Percentiles rank a stretch among this genome's conserved stretches.
Conservation (phyloP, 1,284 basidiomycete genomes). For the Marasmius tenuissimus region DNA sequence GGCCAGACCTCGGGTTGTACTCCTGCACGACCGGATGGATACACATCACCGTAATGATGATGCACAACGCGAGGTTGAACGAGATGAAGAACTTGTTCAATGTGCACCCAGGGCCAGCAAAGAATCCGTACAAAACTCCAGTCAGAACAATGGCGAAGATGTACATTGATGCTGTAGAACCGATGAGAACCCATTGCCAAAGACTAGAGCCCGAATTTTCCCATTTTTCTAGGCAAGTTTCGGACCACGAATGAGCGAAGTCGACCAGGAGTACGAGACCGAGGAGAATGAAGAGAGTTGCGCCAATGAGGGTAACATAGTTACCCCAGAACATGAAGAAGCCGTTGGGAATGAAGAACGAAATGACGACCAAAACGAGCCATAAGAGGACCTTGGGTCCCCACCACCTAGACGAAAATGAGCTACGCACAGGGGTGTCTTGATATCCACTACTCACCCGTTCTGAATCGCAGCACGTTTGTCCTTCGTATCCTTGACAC, state of each 20-base stretch:
- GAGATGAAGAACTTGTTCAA: constrained; percentile 96
- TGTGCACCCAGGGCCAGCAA: constrained; percentile 83
- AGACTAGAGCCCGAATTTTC: constrained; percentile 84
- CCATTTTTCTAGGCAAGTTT: constrained; percentile 96
- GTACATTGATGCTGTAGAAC: constrained; percentile 92
- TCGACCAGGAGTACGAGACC: constrained; percentile 97
- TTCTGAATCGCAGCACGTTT: constrained; percentile 96
- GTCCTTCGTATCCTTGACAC: constrained; percentile 87
- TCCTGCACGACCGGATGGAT: constrained; percentile 90
- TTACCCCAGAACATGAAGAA: constrained; percentile 98
- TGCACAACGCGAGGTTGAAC: constrained; percentile 83
- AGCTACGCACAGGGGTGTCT: background rate
- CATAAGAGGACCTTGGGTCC: constrained; percentile 92
- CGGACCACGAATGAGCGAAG: constrained; percentile 98
- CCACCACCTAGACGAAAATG: constrained; percentile 78
- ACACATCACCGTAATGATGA: constrained; percentile 83
- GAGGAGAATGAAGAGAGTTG: constrained; percentile 92
- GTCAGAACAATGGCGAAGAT: constrained; percentile 82
- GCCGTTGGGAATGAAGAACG: constrained; percentile 92
- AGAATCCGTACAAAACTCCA: constrained; percentile 89
- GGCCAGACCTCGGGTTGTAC: constrained; percentile 90
- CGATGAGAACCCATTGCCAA: constrained; percentile 96
- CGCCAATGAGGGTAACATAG: constrained; percentile 88
- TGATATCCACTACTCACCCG: constrained; percentile 56
- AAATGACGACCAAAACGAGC: constrained; percentile 74